Base-by-base conservation (phyloP, 352 stramenopile genomes). In the Globisporangium parvum region DNA sequence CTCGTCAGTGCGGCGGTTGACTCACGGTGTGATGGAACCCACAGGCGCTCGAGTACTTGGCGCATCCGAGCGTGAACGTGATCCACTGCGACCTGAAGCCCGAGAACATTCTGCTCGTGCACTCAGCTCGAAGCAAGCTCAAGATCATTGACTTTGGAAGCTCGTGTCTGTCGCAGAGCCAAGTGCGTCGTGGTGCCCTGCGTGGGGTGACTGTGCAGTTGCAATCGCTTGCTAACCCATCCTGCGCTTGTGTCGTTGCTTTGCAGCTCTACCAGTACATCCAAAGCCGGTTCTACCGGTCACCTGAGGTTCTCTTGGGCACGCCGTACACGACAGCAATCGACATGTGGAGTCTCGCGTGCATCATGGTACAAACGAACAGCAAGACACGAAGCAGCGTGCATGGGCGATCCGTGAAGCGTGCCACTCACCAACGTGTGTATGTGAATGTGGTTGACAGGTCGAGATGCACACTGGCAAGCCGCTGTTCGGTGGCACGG, bases 71-170 rank as follows among this genome's bases (percentile, higher is more conserved):
- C 51, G 87, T 99, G 20, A 95, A 98, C 63, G 88, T 99, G 35
- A 98, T 99, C 53, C 97, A 99, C 72, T 99, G 96, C 71, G 97
- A 99, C 78, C 77, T 99, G 23, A 99, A 99, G 70, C 97, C 97
- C 6, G 97, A 99, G 72, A 99, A 99, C 70, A 98, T 99, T 57
- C 62, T 99, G 57, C 69, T 99, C 18, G 77, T 89, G 40, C 83
- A 97, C 55, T 88, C 91, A 3, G 97, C 95, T 23, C 91, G 96
- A 45, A 98, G 88, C 66, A 94, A 90, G 20, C 88, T 99, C 52
- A 99, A 99, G 75, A 77, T 99, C 4, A 99, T 99, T 66, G 97
- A 99, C 73, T 99, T 99, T 80, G 97, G 97, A 45, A 98, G 88
- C 57, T 98, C 93, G 1, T 99, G 96, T 71, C 77, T 94, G 35